Evolutionary conservation across 1,139 yeast species (phyloP), one percentile per base, ranked within the genome.

Genomic region (Geotrichum reessii): DNA sequence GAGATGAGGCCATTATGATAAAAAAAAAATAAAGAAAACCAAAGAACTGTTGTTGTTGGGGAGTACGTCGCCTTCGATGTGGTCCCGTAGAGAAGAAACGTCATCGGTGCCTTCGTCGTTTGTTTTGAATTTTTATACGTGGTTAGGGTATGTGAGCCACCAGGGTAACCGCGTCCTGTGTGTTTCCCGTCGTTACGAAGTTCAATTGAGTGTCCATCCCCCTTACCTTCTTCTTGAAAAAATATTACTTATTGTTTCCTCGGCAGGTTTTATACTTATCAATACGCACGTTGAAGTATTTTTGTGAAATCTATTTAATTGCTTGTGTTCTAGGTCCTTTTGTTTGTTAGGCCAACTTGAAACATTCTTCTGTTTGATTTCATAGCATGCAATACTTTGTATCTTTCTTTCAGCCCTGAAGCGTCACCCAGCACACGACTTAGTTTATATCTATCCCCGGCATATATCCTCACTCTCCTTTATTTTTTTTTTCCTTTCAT

Each of bases 111-210:
- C 11, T 52, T 17, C 25, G 47, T 14, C 14, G 37, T 17, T 47
- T 33, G 22, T 33, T 33, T 53, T 27, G 31, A 21, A 14, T 37
- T 37, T 21, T 21, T 14, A 37, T 48, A 14, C 40, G 42, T 37
- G 52, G 42, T 40, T 47, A 47, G 56, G 56, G 56, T 52, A 37
- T 53, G 24, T 3, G 21, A 21, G 33, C 51, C 50, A 53, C 50
- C 46, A 53, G 47, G 55, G 55, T 46, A 27, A 52, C 44, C 40
- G 17, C 27, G n/a, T 27, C 3, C n/a, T 27, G 51, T 27, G 14
- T n/a, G 17, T 9, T n/a, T 37, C 44, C 44, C 44, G n/a, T 37
- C n/a, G 44, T 37, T 25, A 37, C 7, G 21, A 37, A n/a, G 44
- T 37, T 17, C 5, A n/a, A 37, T 14, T 5, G 9, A 4, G n/a